Conservation (phyloP, 306 rosid genomes). For the Alnus rubra region DNA sequence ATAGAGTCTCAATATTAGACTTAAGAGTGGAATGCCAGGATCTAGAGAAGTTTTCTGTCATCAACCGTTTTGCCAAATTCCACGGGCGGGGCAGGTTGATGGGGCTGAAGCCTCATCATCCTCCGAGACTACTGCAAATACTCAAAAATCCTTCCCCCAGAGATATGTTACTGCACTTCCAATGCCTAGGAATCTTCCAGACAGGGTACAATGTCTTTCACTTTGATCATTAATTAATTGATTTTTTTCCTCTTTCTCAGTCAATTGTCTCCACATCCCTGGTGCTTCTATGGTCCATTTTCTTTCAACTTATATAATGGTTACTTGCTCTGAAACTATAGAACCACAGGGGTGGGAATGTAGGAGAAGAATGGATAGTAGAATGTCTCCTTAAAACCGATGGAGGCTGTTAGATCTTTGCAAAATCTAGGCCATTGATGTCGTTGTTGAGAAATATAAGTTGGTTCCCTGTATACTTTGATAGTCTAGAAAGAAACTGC, state of each 20-base stretch:
- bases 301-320: slow-evolving; percentile 58
- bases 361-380: slow-evolving; percentile 70
- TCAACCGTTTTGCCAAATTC: slow-evolving; percentile 92
- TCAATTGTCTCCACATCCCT: slow-evolving; percentile 58
- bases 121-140: slow-evolving; percentile 49
- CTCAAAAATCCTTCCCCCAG: slow-evolving; percentile 62
- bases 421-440: slow-evolving; percentile 47
- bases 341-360: slow-evolving; percentile 64
- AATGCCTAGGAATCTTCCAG: slow-evolving; percentile 92
- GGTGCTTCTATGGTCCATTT: slow-evolving; percentile 52
- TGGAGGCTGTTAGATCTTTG: slow-evolving; percentile 75
- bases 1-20: slow-evolving; percentile 77
- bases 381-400: slow-evolving; percentile 65
- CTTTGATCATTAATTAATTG: slow-evolving; percentile 92
- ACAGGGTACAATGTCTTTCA: slow-evolving; percentile 99
- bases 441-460: slow-evolving; percentile 41
- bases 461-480: slow-evolving; percentile 46
- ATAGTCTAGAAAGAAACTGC: slow-evolving; percentile 36
- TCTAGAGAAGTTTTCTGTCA: slow-evolving; percentile 86
- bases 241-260: slow-evolving; percentile 68
- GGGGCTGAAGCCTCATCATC: slow-evolving; percentile 67
- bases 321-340: slow-evolving; percentile 51
- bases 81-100: slow-evolving; percentile 80
- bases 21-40: slow-evolving; percentile 89
- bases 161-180: slow-evolving; percentile 82